Conservation (phyloP, 2,329 filamentous ascomycete species). For the Aspergillus flavus region DNA sequence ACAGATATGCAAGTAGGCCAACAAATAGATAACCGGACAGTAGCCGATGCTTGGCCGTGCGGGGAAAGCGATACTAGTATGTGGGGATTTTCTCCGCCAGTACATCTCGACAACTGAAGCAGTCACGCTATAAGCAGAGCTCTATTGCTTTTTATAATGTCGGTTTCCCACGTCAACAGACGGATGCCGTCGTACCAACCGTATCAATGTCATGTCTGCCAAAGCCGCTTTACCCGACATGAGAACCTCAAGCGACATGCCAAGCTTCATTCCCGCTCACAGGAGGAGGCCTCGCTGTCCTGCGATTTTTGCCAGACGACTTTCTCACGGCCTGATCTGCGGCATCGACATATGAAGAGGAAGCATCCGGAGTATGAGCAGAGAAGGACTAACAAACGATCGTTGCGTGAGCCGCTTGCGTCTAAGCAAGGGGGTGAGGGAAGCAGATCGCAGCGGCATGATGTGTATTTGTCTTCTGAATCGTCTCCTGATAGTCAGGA, state of each 20-base stretch:
- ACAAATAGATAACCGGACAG: neutral
- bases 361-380: conserved; percentile 39
- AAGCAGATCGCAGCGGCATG: neutral
- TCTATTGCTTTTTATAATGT: conserved; percentile 3
- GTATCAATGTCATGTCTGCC: conserved; percentile 45
- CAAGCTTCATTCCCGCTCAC: conserved; percentile 39
- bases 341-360: conserved; percentile 45
- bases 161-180: neutral
- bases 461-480: neutral
- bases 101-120: neutral
- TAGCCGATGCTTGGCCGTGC: neutral
- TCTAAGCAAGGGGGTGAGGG: neutral
- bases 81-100: conserved; percentile 2
- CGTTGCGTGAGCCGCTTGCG: neutral
- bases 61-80: neutral
- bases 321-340: conserved; percentile 47
- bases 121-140: neutral
- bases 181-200: conserved; percentile 33
- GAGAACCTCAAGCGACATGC: conserved; percentile 50
- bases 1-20: neutral
- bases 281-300: conserved; percentile 30
- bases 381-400: conserved; percentile 7
- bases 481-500: conserved; percentile 11
- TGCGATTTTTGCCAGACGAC: conserved; percentile 44
- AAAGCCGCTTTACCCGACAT: conserved; percentile 42